phyloP scores from a whole-genome alignment of 2,329 filamentous ascomycete species.

The Chaetomium olivaceum region DNA sequence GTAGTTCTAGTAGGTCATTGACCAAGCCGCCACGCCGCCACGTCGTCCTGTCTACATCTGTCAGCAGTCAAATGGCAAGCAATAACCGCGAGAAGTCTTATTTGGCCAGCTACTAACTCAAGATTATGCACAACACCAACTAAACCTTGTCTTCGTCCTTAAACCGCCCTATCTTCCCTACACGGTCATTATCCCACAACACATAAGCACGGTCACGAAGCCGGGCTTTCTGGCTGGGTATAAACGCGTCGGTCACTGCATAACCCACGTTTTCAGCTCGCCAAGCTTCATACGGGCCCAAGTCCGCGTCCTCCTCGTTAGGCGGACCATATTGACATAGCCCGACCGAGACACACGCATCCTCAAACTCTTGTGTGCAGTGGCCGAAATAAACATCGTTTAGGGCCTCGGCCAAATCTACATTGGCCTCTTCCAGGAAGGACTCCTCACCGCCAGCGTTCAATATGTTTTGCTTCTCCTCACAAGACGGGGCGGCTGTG shows the following conservation, averaged over 20 bases:
- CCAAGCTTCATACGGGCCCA: constrained; percentile 6
- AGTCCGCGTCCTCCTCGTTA: constrained; percentile 1
- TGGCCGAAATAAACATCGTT: background rate
- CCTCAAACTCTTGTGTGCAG: background rate
- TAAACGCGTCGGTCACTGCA: background rate
- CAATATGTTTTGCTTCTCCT: background rate
- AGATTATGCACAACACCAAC: background rate
- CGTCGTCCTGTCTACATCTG: no score
- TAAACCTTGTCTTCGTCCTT: background rate
- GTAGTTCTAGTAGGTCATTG: no score
- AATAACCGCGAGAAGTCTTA: no score
- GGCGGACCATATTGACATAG: background rate
- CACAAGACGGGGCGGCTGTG: background rate
- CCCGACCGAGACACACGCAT: background rate
- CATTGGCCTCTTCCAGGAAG: background rate
- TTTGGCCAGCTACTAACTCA: no score
- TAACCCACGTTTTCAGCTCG: background rate
- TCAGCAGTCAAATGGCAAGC: no score
- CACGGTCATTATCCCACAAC: constrained; percentile 8
- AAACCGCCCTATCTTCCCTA: background rate
- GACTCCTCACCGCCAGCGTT: background rate
- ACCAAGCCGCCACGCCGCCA: no score
- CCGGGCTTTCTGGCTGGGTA: background rate
- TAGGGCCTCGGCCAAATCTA: background rate
- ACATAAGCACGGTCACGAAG: constrained; percentile 9